A percentile compares a stretch with the other conserved stretches of the same genome.
phyloP scores from a whole-genome alignment of 768 basidiomycete genomes.

The Lactarius hengduanensis region DNA sequence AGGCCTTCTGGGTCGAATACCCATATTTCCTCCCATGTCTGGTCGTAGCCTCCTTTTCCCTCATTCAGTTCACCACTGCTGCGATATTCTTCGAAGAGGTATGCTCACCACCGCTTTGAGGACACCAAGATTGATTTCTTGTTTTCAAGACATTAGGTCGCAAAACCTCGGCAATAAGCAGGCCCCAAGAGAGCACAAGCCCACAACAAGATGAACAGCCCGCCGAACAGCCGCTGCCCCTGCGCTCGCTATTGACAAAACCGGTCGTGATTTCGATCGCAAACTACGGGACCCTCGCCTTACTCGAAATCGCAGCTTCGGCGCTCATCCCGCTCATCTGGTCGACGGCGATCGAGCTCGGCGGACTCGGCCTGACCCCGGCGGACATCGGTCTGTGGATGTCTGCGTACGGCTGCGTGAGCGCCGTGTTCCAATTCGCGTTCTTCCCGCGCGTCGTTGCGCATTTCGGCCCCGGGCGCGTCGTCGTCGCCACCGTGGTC shows the following conservation, averaged over 20 bases:
- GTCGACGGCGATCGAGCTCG: background rate
- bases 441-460: background rate
- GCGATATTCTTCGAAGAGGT: slow-evolving; percentile 6
- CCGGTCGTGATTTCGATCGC: background rate
- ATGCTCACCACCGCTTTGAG: background rate
- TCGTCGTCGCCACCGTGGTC: background rate
- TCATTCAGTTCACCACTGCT: background rate
- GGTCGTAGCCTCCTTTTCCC: background rate
- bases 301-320: background rate
- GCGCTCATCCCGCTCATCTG: background rate
- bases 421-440: background rate
- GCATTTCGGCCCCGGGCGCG: background rate
- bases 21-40: slow-evolving; percentile 33
- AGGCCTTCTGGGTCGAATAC: slow-evolving; percentile 29
- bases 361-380: background rate
- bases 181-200: background rate
- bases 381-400: slow-evolving; percentile 4
- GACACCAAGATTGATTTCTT: background rate
- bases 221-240: background rate
- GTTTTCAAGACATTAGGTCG: background rate
- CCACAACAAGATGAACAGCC: background rate
- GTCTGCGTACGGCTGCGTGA: background rate
- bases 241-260: background rate
- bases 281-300: background rate
- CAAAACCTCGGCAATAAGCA: background rate